Evolutionary conservation across 768 basidiomycete species (phyloP), one percentile per base, ranked within the genome.

Genomic region (Tylopilus sp.): DNA sequence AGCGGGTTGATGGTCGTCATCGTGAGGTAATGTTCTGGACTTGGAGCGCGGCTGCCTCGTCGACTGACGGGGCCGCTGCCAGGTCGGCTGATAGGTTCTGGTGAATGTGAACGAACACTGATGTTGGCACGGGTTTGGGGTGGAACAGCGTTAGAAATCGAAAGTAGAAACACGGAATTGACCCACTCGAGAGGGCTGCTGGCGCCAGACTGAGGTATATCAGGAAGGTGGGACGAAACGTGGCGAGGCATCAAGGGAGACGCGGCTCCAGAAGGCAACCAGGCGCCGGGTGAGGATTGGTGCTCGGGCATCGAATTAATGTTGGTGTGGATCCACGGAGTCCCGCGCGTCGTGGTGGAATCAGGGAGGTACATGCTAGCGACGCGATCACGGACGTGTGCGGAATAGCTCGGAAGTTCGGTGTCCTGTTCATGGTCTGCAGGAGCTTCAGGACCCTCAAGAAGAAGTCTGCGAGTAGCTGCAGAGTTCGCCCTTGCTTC

Each of bases 381-480:
- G 38, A 98, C 85, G 33, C 96, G 82, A 66, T 98, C 96, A 37
- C 89, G 83, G 24, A 98, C 83, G 68, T 98, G 96, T 47, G 90
- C 83, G 19, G 77, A 79, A 70, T 98, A 98, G 55, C 88, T 90
- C 0, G 96, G 96, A 13, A 98, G 80, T 61, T 92, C 87, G 41
- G 81, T 67, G 34, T 82, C 82, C 36, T 86, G 87, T 29, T 80
- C 83, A 12, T 82, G 79, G 3, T 74, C 72, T 11, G 61, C 38
- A 6, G 68, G 68, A 19, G 60, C 65, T 45, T 76, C 76, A 8
- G 74, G 48, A 2, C 70, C 71, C 2, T 71, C 77, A 2, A 84
- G 66, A 14, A 70, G 62, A 13, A 64, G 57, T 10, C 87, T 82
- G 19, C 94, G 82, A 1, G 92, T 92, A 6, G 77, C 76, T n/a